Conservation (phyloP, 306 rosid species). For the Malus sylvestris region DNA sequence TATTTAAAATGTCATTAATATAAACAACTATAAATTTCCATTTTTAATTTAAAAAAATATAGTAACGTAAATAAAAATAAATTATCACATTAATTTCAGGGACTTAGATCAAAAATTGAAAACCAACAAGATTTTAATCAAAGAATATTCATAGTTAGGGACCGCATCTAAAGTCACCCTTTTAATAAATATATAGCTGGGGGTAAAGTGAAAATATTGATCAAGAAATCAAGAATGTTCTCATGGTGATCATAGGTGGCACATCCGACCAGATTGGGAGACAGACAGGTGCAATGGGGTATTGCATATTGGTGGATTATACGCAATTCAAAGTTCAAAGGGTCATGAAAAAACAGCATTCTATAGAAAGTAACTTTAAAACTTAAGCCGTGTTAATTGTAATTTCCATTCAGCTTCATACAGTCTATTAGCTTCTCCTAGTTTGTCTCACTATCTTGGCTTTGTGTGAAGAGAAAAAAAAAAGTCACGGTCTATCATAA, state of each 20-base stretch:
- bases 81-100: too few species aligned
- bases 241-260: background rate
- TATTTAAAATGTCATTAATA: too few species aligned
- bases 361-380: background rate
- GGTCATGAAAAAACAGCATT: background rate
- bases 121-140: too few species aligned
- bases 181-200: background rate
- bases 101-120: too few species aligned
- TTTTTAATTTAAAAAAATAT: too few species aligned
- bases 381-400: background rate
- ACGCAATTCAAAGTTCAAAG: background rate
- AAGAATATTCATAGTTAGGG: too few species aligned
- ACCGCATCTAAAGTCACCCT: too few species aligned
- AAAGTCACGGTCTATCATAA: slow-evolving; percentile 10
- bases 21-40: too few species aligned
- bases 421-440: background rate
- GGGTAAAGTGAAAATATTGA: background rate
- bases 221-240: background rate
- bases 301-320: background rate
- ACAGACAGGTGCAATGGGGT: background rate
- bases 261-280: background rate
- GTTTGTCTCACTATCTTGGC: background rate
- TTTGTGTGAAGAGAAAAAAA: background rate
- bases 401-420: background rate
- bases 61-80: too few species aligned